Evolutionary conservation across 495 filamentous ascomycete genomes (phyloP).

Genomic region (Aspergillus cavernicola): DNA sequence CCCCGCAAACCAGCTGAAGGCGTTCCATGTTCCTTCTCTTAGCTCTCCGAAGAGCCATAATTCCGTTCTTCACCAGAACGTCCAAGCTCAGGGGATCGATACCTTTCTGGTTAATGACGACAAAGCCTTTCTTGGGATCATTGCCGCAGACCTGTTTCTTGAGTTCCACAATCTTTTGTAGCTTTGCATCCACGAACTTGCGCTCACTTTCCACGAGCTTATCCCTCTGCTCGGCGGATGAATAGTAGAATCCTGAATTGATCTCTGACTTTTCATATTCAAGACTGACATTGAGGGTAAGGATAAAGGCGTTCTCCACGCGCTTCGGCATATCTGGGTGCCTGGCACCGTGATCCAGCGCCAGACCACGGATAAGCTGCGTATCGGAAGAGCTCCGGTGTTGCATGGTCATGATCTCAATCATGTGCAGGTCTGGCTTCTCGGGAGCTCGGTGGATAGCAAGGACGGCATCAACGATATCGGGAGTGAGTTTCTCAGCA

Average conservation of each 20-base stretch:
- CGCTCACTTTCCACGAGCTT: slow-evolving; percentile 98
- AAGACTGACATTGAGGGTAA: slow-evolving; percentile 92
- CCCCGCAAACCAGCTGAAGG: slow-evolving; percentile 89
- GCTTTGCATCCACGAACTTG: slow-evolving; percentile 91
- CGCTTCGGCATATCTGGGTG: slow-evolving; percentile 98
- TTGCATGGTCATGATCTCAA: slow-evolving; percentile 99
- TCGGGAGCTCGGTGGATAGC: slow-evolving; percentile 84
- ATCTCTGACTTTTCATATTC: slow-evolving; percentile 99
- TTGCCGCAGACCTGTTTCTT: slow-evolving; percentile 97
- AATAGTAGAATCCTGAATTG: slow-evolving; percentile 99
- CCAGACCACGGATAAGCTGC: slow-evolving; percentile 88
- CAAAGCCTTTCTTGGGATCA: slow-evolving; percentile 92
- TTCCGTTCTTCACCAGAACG: slow-evolving; percentile 95
- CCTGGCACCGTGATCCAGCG: slow-evolving; percentile 90
- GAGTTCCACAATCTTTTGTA: slow-evolving; percentile 95
- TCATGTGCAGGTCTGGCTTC: slow-evolving; percentile 97
- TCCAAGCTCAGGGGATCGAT: slow-evolving; percentile 96
- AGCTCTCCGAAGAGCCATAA: slow-evolving; percentile 86
- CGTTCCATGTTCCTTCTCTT: slow-evolving; percentile 99
- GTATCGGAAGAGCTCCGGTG: slow-evolving; percentile 95
- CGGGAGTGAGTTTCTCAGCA: slow-evolving; percentile 85
- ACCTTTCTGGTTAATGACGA: slow-evolving; percentile 98
- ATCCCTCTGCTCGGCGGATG: slow-evolving; percentile 89
- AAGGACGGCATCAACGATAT: slow-evolving; percentile 93
- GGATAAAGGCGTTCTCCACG: slow-evolving; percentile 90